Conservation (phyloP, 2,329 filamentous ascomycete genomes). For the Septoria linicola region DNA sequence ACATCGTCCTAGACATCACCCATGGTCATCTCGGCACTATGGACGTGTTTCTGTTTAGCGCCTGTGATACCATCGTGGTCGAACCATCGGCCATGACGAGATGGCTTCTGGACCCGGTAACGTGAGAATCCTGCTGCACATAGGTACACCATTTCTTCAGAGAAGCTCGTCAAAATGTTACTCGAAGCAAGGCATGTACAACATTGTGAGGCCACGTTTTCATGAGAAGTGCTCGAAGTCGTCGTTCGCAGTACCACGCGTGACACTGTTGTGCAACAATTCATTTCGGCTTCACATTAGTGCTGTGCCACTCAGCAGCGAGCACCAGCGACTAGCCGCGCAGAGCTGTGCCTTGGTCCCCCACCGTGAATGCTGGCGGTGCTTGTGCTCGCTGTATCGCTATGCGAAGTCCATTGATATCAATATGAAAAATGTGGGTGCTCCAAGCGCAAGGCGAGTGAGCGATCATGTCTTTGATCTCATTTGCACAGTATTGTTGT, state of each 20-base stretch:
- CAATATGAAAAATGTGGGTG: no score
- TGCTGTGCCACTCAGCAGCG: not conserved
- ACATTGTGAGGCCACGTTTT: not conserved
- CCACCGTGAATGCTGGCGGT: no score
- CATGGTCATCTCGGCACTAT: constrained; percentile 4
- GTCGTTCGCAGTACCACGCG: not conserved
- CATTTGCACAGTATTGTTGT: no score
- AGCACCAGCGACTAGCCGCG: not conserved
- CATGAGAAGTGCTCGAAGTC: not conserved
- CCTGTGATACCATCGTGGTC: not conserved
- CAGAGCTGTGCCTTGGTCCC: no score
- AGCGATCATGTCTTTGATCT: no score
- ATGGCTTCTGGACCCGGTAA: no score
- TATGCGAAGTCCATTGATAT: no score
- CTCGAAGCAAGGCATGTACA: not conserved
- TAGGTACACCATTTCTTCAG: no score
- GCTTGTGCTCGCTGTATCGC: no score
- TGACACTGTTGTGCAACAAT: not conserved
- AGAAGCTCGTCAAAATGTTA: no score
- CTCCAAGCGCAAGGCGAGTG: no score
- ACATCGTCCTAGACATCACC: not conserved
- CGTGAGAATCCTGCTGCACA: no score
- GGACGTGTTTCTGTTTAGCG: constrained; percentile 2
- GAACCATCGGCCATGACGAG: not conserved
- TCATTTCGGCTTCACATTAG: constrained; percentile 12